Conservation (phyloP, 2,329 filamentous ascomycete species). For the Raffaelea albimanens region DNA sequence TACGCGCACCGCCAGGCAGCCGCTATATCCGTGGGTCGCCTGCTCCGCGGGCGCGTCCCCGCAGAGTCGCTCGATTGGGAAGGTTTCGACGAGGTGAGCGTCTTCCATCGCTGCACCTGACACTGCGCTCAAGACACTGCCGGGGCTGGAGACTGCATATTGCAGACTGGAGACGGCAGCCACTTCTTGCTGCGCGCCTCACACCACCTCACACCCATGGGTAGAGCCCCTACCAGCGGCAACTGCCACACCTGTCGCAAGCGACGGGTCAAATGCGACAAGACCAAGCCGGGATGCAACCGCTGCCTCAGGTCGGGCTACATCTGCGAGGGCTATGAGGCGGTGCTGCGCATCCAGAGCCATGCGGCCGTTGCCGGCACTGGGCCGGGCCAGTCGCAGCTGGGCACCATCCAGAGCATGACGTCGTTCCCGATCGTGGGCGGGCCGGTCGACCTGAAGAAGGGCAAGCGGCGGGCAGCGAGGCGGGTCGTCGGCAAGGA, state of each 20-base stretch:
- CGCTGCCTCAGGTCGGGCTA: constrained; percentile 16
- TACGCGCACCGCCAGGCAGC: no score
- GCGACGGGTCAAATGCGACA: constrained; percentile 19
- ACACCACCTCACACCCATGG: constrained; percentile 10
- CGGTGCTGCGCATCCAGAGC: constrained; percentile 18
- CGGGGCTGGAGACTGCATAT: no score
- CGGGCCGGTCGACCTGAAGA: not conserved
- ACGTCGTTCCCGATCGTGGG: constrained; percentile 11
- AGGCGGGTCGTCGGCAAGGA: not conserved
- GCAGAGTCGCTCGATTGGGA: no score
- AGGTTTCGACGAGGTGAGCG: no score
- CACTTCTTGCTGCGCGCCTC: not conserved
- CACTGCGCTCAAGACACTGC: no score
- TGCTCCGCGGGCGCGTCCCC: no score
- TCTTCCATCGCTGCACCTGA: no score
- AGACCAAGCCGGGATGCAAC: constrained; percentile 15
- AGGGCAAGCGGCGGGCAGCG: not conserved
- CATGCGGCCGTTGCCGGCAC: constrained; percentile 16
- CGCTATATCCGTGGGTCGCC: no score
- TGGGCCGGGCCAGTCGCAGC: constrained; percentile 14
- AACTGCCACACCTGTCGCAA: constrained; percentile 20
- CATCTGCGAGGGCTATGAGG: constrained; percentile 17
- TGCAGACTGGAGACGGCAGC: not conserved
- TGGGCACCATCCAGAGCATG: constrained; percentile 14
- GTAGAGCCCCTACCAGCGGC: constrained; percentile 17